Conservation (phyloP, 2,329 filamentous ascomycete species). For the Penicillium sp. region DNA sequence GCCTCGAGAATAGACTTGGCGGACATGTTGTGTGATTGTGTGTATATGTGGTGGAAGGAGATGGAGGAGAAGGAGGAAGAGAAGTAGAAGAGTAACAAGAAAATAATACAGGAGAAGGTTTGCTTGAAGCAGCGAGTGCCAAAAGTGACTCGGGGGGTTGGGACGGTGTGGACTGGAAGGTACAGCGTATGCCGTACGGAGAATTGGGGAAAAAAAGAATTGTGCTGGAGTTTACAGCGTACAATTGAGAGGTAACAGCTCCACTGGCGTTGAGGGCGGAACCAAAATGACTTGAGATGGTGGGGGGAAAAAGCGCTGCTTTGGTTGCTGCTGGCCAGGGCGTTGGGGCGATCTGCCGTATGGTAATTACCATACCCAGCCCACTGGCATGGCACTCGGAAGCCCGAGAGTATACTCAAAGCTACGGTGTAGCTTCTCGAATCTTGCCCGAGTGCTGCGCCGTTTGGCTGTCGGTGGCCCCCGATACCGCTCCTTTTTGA, state of each 20-base stretch:
- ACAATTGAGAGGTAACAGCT: conserved; percentile 24
- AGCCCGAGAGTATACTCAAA: conserved; percentile 2
- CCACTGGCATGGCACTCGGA: no score
- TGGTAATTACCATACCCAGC: conserved; percentile 1
- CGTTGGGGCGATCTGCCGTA: conserved; percentile 17
- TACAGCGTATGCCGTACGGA: conserved; percentile 16
- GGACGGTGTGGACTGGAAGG: conserved; percentile 22
- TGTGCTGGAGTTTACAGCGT: conserved; percentile 34
- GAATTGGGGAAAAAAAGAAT: conserved; percentile 19
- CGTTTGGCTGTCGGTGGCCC: neutral
- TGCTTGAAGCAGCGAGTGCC: conserved; percentile 4
- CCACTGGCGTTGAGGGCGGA: conserved; percentile 23
- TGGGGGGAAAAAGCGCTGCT: conserved; percentile 6
- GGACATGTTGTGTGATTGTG: conserved; percentile 65
- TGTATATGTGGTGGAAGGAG: conserved; percentile 11
- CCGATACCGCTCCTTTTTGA: neutral
- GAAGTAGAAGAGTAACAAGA: conserved; percentile 4
- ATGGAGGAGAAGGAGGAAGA: conserved; percentile 17
- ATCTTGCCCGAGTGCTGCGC: conserved; percentile 1
- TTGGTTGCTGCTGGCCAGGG: neutral
- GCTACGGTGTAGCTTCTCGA: conserved; percentile 9
- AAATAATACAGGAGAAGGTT: conserved; percentile 29
- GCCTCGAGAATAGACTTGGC: conserved; percentile 98
- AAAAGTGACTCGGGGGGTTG: conserved; percentile 20
- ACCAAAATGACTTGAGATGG: neutral